phyloP scores from a whole-genome alignment of 2,329 filamentous ascomycete species.

The Arthrobotrys sinensis region DNA sequence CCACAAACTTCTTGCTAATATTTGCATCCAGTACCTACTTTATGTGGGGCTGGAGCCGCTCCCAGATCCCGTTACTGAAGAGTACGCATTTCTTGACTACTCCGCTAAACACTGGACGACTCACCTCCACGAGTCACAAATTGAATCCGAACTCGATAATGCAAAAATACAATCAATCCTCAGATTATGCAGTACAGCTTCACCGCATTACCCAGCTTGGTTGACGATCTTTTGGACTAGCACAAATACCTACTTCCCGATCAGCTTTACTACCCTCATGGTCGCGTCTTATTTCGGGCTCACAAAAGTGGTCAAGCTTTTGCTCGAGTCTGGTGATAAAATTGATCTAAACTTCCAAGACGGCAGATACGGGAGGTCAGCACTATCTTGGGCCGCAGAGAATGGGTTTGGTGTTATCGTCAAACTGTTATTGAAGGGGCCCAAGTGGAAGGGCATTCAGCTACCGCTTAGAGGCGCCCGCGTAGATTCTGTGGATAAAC shows the following conservation, averaged over 20 bases:
- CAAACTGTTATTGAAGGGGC: not conserved
- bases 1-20: not conserved
- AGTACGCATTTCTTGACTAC: not conserved
- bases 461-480: not conserved
- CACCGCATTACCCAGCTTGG: not conserved
- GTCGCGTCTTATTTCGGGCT: constrained; percentile 15
- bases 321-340: not conserved
- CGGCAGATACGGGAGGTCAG: constrained; percentile 11
- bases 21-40: not conserved
- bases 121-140: not conserved
- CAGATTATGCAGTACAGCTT: not conserved
- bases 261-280: not conserved
- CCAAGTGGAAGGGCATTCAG: not conserved
- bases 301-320: not conserved
- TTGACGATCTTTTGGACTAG: not conserved
- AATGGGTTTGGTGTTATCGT: constrained; percentile 1
- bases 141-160: not conserved
- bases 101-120: constrained; percentile 1
- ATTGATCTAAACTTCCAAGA: constrained; percentile 22
- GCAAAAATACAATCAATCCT: not conserved
- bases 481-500: not conserved
- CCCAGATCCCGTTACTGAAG: no score
- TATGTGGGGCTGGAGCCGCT: no score
- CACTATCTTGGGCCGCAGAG: constrained; percentile 47
- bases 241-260: not conserved